A percentile compares a stretch with the other conserved stretches of the same genome.
Evolutionary conservation across 495 filamentous ascomycete species (phyloP).

Genomic region (Durotheca rogersii): DNA sequence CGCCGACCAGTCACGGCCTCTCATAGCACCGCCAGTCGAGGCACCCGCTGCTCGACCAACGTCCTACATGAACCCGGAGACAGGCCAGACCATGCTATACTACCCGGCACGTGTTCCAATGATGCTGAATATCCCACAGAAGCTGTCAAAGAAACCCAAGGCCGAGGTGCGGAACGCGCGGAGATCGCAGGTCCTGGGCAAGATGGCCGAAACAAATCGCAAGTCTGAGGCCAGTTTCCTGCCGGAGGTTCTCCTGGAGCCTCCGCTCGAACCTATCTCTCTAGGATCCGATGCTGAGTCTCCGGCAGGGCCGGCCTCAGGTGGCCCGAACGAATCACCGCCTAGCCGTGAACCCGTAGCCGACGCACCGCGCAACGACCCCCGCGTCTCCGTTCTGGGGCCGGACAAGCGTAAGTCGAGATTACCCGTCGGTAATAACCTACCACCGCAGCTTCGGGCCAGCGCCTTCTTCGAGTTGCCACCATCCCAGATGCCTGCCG

Average conservation of each 20-base stretch:
- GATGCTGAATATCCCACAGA: slow-evolving; percentile 88
- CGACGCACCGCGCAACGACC: slow-evolving; percentile 12
- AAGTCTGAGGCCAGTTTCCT: slow-evolving; percentile 46
- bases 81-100: slow-evolving; percentile 79
- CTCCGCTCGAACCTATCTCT: slow-evolving; percentile 37
- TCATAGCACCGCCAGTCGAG: slow-evolving; percentile 21
- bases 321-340: slow-evolving; percentile 1
- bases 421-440: slow-evolving; percentile 44
- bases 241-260: slow-evolving; percentile 41
- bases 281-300: slow-evolving; percentile 19
- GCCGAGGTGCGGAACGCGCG: slow-evolving; percentile 62
- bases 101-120: slow-evolving; percentile 94
- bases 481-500: slow-evolving; percentile 47
- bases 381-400: slow-evolving; percentile 32
- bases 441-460: slow-evolving; percentile 89
- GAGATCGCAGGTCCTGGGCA: slow-evolving; percentile 61
- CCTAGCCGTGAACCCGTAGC: slow-evolving; percentile 3
- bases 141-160: slow-evolving; percentile 72
- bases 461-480: slow-evolving; percentile 86
- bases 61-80: slow-evolving; percentile 63
- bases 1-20: slow-evolving; percentile 14
- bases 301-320: slow-evolving; percentile 2
- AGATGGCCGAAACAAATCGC: slow-evolving; percentile 40
- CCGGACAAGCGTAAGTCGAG: slow-evolving; percentile 43
- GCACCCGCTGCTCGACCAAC: slow-evolving; percentile 50